These are phyloP conservation scores for Litchi chinensis DNA, from an alignment of 345 rosid genomes.

Conservation along the genomic window DNA sequence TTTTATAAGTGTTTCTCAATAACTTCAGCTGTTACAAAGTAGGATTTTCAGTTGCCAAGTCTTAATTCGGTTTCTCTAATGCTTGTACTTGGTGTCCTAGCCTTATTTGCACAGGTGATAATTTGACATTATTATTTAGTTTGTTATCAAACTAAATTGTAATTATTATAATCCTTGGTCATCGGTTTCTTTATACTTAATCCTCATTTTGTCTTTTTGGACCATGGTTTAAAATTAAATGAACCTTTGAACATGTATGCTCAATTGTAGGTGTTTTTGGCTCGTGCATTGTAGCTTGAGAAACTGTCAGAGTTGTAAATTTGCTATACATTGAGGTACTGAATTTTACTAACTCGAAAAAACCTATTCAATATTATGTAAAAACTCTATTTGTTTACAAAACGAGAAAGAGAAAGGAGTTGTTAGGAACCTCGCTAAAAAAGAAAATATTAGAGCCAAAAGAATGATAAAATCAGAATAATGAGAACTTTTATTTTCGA, in stretches of 20 bases:
- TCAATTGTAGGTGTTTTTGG: slow-evolving; percentile 62
- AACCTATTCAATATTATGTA: not conserved
- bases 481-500: no score
- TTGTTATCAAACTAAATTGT: not conserved
- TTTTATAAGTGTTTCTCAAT: not conserved
- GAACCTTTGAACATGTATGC: slow-evolving; percentile 11
- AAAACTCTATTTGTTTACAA: not conserved
- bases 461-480: no score
- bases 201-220: not conserved
- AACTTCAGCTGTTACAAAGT: slow-evolving; percentile 27
- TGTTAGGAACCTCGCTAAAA: no score
- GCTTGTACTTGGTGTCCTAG: slow-evolving; percentile 61
- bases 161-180: not conserved
- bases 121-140: not conserved
- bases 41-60: slow-evolving; percentile 78
- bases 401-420: not conserved
- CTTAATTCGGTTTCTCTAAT: slow-evolving; percentile 50
- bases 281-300: slow-evolving; percentile 87
- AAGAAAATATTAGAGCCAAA: no score
- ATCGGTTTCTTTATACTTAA: not conserved
- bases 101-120: slow-evolving; percentile 80
- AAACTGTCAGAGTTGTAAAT: slow-evolving; percentile 66
- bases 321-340: no score
- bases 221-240: slow-evolving; percentile 6
- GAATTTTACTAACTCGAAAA: no score